Evolutionary conservation across 2,329 filamentous ascomycete species (phyloP), one percentile per base, ranked within the genome.

Genomic region (Scedosporium dehoogii): DNA sequence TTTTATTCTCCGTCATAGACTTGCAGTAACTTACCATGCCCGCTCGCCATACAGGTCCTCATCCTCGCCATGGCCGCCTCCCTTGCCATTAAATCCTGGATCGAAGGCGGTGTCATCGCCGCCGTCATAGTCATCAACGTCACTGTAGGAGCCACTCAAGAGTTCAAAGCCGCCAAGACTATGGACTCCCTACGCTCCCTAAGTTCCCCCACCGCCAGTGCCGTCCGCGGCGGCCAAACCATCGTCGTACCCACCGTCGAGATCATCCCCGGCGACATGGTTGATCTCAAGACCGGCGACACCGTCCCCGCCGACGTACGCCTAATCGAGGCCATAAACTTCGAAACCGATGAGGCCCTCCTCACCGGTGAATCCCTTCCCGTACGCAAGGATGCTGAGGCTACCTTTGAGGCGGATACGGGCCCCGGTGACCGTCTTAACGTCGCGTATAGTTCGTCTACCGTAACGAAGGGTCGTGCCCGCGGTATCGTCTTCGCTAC

Each of bases 271-370:
- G 85, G 85, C 33, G 85, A 87, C 63, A 73, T 86, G 64, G 79
- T 81, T 38, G 73, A 78, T 60, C 73, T 80, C 68, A 81, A 76
- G 71, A 81, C 77, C 1, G 84, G 85, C 55, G 83, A 85, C 65
- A 84, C 82, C n/a, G 77, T 86, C 25, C 84, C 84, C 21, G 84
- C 84, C 3, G 85, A 87, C 67, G 71, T 86, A 6, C 77, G 83
- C 59, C 69, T 81, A 2, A 67, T 85, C 44, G 81, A 86, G 65
- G 80, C 78, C 25, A 81, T 88, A 75, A 89, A 89, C 71, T 80
- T 87, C 51, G 85, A 86, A 67, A 87, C 85, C 65, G 86, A 91
- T 64, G 85, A 87, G 70, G 83, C 84, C 1, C 76, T 86, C 21
- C 77, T 87, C 12, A 88, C 85, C 1, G 85, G 85, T 58, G 85